Evolutionary conservation across 805 yeast species (phyloP), one percentile per base, ranked within the genome.

Genomic region (Millerozyma miso): DNA sequence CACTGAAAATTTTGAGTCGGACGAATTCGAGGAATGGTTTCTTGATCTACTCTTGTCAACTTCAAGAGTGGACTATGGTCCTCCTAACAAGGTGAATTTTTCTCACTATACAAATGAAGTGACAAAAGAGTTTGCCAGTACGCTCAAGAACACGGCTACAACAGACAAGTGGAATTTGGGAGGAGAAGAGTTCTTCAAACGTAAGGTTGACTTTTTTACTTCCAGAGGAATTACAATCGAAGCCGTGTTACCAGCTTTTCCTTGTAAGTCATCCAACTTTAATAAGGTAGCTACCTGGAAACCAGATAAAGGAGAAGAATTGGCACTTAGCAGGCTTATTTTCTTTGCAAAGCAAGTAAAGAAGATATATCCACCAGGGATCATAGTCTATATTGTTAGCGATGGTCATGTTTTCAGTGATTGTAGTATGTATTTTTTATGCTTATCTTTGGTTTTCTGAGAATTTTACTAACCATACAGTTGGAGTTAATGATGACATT

Each of bases 401-500:
- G 85, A 80, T 51, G 84, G 85, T 0, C 85, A 80, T 52, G 85
- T 80, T 13, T 80, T 80, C 55, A 75, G 81, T 43, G 84, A 80
- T 54, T 79, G 84, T 15, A 32, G 34, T 32, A 32, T 15, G 34
- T 49, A 54, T 45, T 41, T 13, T 47, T 44, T 40, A 39, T 15
- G 20, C 38, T 41, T 33, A 17, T 31, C 32, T 23, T 34, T 31
- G 16, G 8, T 32, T 15, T 32, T 7, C 29, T 7, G 29, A 23
- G 10, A 23, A 10, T 23, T 23, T 29, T 51, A 50, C 52, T 50
- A 50, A 51, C 55, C 4, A 32, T 5, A 13, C 37, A 46, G 61
- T 80, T 54, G 82, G 81, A 31, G 83, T 79, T 29, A 80, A 77
- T 54, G 85, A 79, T 53, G 67, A 65, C 33, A 67, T 68, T 40